Conservation (phyloP, 2,329 filamentous ascomycete species). For the Proliferodiscus dingleyae region DNA sequence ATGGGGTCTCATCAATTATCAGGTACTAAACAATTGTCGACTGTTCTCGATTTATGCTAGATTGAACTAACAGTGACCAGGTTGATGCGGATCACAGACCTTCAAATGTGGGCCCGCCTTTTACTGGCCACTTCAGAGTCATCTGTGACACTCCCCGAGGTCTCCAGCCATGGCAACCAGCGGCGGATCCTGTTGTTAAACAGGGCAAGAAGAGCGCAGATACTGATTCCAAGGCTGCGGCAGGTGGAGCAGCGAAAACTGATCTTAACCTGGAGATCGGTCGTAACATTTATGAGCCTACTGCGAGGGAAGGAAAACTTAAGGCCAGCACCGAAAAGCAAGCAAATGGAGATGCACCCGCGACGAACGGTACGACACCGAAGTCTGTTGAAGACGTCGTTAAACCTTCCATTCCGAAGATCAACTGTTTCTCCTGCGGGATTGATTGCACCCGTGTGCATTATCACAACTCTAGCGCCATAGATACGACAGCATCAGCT, state of each 20-base stretch:
- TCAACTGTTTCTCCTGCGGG: slow-evolving; percentile 87
- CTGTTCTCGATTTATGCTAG: background rate
- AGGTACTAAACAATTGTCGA: slow-evolving; percentile 51
- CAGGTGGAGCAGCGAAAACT: slow-evolving; percentile 62
- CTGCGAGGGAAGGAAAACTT: slow-evolving; percentile 67
- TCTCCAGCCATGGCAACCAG: slow-evolving; percentile 90
- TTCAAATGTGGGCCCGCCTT: slow-evolving; percentile 91
- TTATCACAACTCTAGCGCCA: slow-evolving; percentile 61
- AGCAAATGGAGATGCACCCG: slow-evolving; percentile 64
- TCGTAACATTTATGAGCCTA: slow-evolving; percentile 92
- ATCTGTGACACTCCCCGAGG: slow-evolving; percentile 94
- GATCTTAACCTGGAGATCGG: slow-evolving; percentile 90
- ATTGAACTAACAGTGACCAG: slow-evolving; percentile 44
- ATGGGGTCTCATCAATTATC: slow-evolving; percentile 98
- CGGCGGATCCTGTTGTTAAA: slow-evolving; percentile 65
- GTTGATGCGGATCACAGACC: slow-evolving; percentile 94
- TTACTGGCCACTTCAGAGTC: slow-evolving; percentile 95
- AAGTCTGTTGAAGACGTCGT: slow-evolving; percentile 51
- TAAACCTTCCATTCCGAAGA: slow-evolving; percentile 61
- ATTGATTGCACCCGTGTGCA: slow-evolving; percentile 77
- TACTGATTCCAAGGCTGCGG: slow-evolving; percentile 50
- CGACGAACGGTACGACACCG: slow-evolving; percentile 57
- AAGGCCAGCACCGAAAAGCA: slow-evolving; percentile 62
- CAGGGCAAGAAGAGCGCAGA: slow-evolving; percentile 54
- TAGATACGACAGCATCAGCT: slow-evolving; percentile 33